These are phyloP conservation scores for Pseudogymnoascus sp. DNA, from an alignment of 2,329 filamentous ascomycete species.

Conservation along the genomic window DNA sequence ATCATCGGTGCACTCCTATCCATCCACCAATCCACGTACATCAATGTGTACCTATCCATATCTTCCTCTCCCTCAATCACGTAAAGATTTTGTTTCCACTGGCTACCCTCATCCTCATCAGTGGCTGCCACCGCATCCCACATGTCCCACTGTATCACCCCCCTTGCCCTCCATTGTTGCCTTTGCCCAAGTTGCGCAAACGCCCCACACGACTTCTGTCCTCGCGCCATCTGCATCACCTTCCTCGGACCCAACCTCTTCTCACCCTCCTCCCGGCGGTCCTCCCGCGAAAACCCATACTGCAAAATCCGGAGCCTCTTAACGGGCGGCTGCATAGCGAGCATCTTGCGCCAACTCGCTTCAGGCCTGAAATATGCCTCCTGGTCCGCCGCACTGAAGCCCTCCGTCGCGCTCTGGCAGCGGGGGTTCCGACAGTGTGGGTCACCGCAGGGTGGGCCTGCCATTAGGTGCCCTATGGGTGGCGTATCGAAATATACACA, in stretches of 20 bases:
- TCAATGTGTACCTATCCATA: background rate
- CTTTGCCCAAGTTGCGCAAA: background rate
- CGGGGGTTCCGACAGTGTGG: background rate
- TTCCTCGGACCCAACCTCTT: background rate
- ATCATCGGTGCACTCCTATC: background rate
- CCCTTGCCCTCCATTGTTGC: background rate
- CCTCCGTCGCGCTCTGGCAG: background rate
- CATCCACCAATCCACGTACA: background rate
- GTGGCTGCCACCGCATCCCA: background rate
- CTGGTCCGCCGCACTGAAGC: background rate
- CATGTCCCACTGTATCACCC: background rate
- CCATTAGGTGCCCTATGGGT: background rate
- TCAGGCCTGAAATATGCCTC: background rate
- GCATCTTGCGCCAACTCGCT: background rate
- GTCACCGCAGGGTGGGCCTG: background rate
- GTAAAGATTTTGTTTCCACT: background rate
- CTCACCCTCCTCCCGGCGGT: background rate
- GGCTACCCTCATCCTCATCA: background rate
- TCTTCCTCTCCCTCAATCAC: background rate
- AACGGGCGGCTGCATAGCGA: background rate
- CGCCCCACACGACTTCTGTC: background rate
- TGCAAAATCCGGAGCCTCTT: background rate
- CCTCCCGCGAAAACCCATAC: background rate
- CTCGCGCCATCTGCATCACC: background rate
- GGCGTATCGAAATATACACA: background rate